phyloP scores from a whole-genome alignment of 371 early-diverging fungal species.

The Actinomucor elegans region DNA sequence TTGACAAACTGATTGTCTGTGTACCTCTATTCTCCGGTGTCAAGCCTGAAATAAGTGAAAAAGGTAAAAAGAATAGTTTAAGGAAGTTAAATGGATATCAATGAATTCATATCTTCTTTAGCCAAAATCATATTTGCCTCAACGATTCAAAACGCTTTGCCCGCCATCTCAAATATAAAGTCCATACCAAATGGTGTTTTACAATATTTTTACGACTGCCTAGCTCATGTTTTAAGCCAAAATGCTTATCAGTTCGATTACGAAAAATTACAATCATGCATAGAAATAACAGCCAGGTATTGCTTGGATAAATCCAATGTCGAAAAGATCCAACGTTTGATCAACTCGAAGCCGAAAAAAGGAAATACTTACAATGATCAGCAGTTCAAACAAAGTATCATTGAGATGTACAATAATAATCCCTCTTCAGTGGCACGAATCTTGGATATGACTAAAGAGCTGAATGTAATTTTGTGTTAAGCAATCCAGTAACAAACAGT shows the following conservation, averaged over 20 bases:
- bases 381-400: constrained; percentile 45
- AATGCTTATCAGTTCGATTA: constrained; percentile 12
- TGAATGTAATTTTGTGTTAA: constrained; percentile 63
- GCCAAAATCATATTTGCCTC: constrained; percentile 21
- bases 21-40: constrained; percentile 44
- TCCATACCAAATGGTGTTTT: constrained; percentile 18
- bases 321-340: constrained; percentile 15
- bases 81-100: too few relatives aligned
- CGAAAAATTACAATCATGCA: constrained; percentile 17
- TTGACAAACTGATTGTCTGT: constrained; percentile 47
- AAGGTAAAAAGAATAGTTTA: too few relatives aligned
- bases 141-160: constrained; percentile 15
- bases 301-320: constrained; percentile 11
- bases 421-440: constrained; percentile 69
- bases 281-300: constrained; percentile 6
- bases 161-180: background rate
- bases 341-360: background rate
- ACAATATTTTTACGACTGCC: constrained; percentile 16
- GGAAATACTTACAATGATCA: background rate
- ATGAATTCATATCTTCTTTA: too few relatives aligned
- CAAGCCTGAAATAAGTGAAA: constrained; percentile 37
- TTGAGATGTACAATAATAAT: constrained; percentile 73
- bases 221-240: constrained; percentile 3
- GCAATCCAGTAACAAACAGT: too few relatives aligned
- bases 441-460: constrained; percentile 77